Conservation (phyloP, 306 rosid genomes). For the Cucurbita ficifolia region DNA sequence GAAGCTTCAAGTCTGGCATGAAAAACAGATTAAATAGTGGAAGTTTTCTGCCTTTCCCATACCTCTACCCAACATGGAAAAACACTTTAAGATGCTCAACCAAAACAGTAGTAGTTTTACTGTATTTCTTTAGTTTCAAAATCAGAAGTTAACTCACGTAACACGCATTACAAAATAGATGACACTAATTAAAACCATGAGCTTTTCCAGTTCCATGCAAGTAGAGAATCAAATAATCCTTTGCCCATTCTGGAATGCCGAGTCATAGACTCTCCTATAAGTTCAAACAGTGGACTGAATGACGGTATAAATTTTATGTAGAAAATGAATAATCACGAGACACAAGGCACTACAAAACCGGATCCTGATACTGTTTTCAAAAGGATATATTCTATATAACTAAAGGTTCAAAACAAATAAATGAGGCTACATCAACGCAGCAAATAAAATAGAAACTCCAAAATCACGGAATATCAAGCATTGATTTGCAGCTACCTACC, state of each 20-base stretch:
- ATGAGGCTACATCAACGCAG: neutral
- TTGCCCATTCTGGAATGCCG: neutral
- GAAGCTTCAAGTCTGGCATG: neutral
- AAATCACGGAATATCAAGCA: neutral
- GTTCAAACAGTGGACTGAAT: too few relatives aligned
- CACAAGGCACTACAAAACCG: neutral
- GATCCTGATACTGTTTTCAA: neutral
- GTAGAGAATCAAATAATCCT: neutral
- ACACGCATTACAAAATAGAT: neutral
- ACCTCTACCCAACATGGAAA: too few relatives aligned
- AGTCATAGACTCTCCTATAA: neutral
- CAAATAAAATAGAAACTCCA: neutral
- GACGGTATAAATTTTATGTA: neutral
- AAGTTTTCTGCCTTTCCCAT: too few relatives aligned
- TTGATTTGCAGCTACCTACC: slow-evolving; percentile 21
- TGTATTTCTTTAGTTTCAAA: too few relatives aligned
- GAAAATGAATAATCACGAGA: neutral
- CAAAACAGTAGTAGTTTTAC: too few relatives aligned
- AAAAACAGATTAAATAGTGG: too few relatives aligned
- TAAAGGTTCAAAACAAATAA: neutral
- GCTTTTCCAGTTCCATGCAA: neutral
- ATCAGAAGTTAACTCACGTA: neutral
- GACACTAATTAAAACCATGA: neutral
- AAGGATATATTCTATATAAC: neutral
- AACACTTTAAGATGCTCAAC: too few relatives aligned